A percentile compares a stretch with the other conserved stretches of the same genome.
These are phyloP conservation scores for Mycena latifolia DNA, from an alignment of 768 basidiomycete species.

Conservation along the genomic window DNA sequence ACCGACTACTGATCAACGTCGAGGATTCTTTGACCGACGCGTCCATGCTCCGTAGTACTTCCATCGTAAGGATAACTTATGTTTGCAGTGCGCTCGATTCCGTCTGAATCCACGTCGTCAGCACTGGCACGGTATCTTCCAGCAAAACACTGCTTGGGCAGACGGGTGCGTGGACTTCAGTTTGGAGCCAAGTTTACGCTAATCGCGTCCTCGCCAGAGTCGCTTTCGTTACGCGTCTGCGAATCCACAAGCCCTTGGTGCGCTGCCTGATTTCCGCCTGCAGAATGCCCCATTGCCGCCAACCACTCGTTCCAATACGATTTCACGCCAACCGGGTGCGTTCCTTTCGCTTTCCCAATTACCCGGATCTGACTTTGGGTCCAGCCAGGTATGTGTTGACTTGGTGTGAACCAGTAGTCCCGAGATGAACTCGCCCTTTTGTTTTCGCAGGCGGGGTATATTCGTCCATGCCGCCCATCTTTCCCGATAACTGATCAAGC, in stretches of 20 bases:
- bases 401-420: not conserved
- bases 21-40: conserved; percentile 51
- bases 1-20: conserved; percentile 52
- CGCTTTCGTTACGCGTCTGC: conserved; percentile 24
- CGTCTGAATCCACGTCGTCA: not conserved
- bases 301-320: conserved; percentile 44
- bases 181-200: conserved; percentile 21
- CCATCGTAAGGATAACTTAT: conserved; percentile 46
- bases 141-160: conserved; percentile 38
- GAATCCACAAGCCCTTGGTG: too few species aligned
- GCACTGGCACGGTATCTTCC: conserved; percentile 41
- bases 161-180: conserved; percentile 41
- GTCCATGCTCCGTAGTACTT: conserved; percentile 53
- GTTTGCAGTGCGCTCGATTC: not conserved
- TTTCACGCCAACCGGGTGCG: conserved; percentile 32
- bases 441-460: conserved; percentile 16
- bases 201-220: not conserved
- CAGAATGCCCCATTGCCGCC: conserved; percentile 47
- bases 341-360: not conserved
- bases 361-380: not conserved
- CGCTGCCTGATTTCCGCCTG: too few species aligned
- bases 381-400: conserved; percentile 15
- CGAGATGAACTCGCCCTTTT: not conserved
- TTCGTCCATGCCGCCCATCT: too few species aligned
- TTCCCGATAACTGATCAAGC: not conserved